Evolutionary conservation across 495 filamentous ascomycete species (phyloP).

Genomic region (Podospora australis): DNA sequence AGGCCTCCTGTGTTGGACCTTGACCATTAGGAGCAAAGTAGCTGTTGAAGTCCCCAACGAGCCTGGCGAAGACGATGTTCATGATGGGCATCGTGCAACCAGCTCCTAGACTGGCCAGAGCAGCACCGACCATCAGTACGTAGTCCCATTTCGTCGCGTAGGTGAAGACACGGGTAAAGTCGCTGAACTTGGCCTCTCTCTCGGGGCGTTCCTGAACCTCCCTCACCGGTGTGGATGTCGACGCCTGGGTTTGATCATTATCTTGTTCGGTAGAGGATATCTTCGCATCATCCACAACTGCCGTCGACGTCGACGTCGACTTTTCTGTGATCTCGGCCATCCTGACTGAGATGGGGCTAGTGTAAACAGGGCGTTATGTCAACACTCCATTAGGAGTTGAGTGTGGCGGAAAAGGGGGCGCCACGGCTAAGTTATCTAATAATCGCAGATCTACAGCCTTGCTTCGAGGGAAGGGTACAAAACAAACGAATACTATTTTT

Average conservation of each 20-base stretch:
- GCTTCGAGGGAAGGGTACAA: no score
- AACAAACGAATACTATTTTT: no score
- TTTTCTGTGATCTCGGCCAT: no score
- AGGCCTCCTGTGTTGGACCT: constrained; percentile 5
- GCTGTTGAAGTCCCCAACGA: constrained; percentile 26
- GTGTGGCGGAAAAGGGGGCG: no score
- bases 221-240: constrained; percentile 1
- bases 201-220: constrained; percentile 32
- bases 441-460: no score
- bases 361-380: no score
- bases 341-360: no score
- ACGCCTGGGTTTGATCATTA: not conserved
- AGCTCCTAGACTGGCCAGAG: constrained; percentile 26
- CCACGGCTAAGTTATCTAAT: no score
- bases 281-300: no score
- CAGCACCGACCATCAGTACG: constrained; percentile 30
- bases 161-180: constrained; percentile 39
- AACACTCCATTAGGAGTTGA: no score
- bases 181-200: constrained; percentile 34
- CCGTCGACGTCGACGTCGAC: no score
- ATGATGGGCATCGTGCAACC: constrained; percentile 32
- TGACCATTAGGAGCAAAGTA: constrained; percentile 8
- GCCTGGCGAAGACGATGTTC: constrained; percentile 32
- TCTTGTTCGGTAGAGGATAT: no score
- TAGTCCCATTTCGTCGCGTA: constrained; percentile 40